phyloP scores from a whole-genome alignment of 164 flowering plant genomes.

The Platanus orientalis region DNA sequence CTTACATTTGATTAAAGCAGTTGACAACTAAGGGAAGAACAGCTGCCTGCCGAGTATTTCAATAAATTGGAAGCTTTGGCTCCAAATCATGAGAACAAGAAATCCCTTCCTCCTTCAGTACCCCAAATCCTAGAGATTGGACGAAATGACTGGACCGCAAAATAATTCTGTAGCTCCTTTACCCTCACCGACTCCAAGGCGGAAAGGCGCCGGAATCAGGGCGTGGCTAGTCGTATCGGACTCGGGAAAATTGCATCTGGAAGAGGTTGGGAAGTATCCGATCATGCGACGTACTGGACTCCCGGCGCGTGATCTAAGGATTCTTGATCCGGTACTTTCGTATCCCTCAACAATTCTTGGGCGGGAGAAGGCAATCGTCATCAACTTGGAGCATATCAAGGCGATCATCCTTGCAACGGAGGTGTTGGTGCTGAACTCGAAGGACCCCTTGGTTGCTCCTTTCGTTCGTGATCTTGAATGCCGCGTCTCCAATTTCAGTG shows the following conservation, averaged over 20 bases:
- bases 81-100: no score
- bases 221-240: constrained; percentile 40
- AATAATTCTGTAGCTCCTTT: no score
- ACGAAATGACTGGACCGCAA: no score
- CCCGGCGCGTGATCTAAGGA: no score
- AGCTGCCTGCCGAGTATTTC: no score
- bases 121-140: no score
- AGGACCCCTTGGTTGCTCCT: constrained; percentile 29
- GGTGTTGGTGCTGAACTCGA: constrained; percentile 30
- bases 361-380: constrained; percentile 36
- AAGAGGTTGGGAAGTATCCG: constrained; percentile 32
- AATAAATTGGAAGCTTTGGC: no score
- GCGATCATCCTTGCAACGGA: constrained; percentile 39
- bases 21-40: no score
- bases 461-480: constrained; percentile 33
- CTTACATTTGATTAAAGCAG: no score
- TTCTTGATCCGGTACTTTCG: constrained; percentile 35
- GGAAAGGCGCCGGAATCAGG: constrained; percentile 27
- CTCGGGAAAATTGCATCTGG: constrained; percentile 26
- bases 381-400: constrained; percentile 42
- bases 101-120: no score
- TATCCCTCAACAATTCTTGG: constrained; percentile 39
- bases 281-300: constrained; percentile 36
- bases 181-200: no score
- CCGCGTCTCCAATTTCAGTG: constrained; percentile 21